Conservation (phyloP, 768 basidiomycete species). For the Leccinum imitatum region DNA sequence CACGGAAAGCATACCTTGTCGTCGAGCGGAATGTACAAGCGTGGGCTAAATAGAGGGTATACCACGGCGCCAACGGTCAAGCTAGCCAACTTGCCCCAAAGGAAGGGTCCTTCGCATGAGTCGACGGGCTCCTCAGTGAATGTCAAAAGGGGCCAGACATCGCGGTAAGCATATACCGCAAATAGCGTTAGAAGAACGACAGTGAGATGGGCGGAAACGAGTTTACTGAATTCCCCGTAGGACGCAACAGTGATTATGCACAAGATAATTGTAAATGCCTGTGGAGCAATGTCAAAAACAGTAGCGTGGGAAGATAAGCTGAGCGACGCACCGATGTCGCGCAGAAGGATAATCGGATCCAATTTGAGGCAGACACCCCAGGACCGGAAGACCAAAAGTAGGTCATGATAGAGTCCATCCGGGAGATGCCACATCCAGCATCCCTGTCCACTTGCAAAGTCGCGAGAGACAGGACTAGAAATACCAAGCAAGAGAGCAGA, state of each 20-base stretch:
- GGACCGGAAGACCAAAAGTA: neutral
- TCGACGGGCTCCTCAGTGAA: neutral
- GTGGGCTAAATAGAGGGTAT: slow-evolving; percentile 3
- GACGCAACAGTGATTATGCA: neutral
- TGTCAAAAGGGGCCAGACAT: slow-evolving; percentile 3
- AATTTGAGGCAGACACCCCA: neutral
- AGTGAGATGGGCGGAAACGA: neutral
- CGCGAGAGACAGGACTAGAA: neutral
- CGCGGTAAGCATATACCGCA: neutral
- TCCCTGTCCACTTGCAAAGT: neutral
- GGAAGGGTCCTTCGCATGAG: neutral
- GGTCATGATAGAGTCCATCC: neutral
- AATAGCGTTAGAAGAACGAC: neutral
- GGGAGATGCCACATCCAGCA: neutral
- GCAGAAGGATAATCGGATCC: neutral
- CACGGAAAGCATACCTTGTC: neutral
- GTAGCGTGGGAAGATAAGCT: neutral
- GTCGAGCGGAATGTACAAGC: neutral
- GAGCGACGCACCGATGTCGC: neutral
- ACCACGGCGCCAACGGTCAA: neutral
- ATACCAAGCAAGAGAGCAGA: neutral
- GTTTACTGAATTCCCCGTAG: neutral
- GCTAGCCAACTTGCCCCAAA: neutral
- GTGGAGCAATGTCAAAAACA: neutral
- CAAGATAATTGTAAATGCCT: neutral